Evolutionary conservation across 805 yeast species (phyloP), one percentile per base, ranked within the genome.

Genomic region (Debaryomyces castellii): DNA sequence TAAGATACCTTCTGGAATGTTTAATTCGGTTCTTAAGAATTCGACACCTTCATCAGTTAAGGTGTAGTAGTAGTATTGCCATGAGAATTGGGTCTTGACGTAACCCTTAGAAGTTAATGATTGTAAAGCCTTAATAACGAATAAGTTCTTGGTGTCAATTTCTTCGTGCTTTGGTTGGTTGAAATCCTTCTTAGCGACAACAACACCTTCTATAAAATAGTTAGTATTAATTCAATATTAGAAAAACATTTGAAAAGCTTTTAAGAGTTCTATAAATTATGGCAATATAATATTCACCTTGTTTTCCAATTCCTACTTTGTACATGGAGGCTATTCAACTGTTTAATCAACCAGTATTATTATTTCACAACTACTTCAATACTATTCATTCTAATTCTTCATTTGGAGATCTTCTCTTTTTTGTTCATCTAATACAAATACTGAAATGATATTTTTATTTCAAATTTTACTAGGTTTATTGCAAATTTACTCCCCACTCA

Each of bases 61-160:
- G 83, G 99, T 89, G 95, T 94, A 94, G 96, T 94, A 94, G 83
- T 94, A 94, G 85, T 89, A 89, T 85, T 91, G 97, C 99, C 99
- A 94, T 71, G 98, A 92, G 87, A 92, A 94, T 81, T 90, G 98
- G 67, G 99, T 94, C 89, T 92, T 90, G 78, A 94, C 98, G 86
- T 71, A 94, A 76, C 99, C 99, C 79, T 87, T 89, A 57, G 99
- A 94, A 72, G 96, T 89, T 77, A 94, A 89, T 57, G 98, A 92
- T 82, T 94, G 99, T 77, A 94, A 85, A 71, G 99, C 97, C 87
- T 94, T 94, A 85, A 94, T 89, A 66, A 73, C 99, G 74, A 76
- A 94, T 76, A 94, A 86, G 95, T 94, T 94, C 82, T 81, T 92
- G 83, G 96, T 87, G 80, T 87, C 96, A 74, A 94, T 88, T 71